Conservation (phyloP, 2,329 filamentous ascomycete genomes). For the Penicillium sclerotiorum region DNA sequence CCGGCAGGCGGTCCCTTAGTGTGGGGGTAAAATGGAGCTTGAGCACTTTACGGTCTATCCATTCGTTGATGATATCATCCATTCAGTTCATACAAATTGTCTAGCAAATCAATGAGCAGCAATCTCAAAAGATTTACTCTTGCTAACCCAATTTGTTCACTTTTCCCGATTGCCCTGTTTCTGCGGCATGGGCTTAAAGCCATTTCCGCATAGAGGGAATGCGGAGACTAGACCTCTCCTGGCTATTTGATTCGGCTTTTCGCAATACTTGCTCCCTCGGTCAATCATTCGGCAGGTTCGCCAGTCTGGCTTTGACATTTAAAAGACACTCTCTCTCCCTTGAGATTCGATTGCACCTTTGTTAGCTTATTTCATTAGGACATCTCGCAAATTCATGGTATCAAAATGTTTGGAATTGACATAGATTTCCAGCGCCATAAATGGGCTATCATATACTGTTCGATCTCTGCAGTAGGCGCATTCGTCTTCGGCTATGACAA, state of each 20-base stretch:
- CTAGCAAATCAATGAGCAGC: background rate
- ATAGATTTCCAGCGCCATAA: slow-evolving; percentile 23
- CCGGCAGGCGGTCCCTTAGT: background rate
- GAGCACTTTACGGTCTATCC: background rate
- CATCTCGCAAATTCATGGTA: too few species aligned
- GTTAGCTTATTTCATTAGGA: too few species aligned
- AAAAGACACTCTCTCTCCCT: background rate
- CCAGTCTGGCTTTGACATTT: background rate
- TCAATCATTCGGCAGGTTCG: background rate
- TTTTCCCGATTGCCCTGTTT: background rate
- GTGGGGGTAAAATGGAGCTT: background rate
- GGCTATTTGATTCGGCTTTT: background rate
- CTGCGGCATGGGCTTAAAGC: background rate
- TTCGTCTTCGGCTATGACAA: slow-evolving; percentile 34
- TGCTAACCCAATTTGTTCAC: background rate
- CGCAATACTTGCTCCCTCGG: background rate
- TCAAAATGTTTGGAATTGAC: slow-evolving; percentile 9
- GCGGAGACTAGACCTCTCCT: background rate
- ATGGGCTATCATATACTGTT: slow-evolving; percentile 30
- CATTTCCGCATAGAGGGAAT: background rate
- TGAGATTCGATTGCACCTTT: too few species aligned
- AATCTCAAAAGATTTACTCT: background rate
- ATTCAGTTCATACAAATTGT: background rate
- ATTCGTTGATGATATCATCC: background rate
- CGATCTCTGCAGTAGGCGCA: slow-evolving; percentile 30